Evolutionary conservation across 805 yeast species (phyloP).

Genomic region (Tetrapisispora fleetii): DNA sequence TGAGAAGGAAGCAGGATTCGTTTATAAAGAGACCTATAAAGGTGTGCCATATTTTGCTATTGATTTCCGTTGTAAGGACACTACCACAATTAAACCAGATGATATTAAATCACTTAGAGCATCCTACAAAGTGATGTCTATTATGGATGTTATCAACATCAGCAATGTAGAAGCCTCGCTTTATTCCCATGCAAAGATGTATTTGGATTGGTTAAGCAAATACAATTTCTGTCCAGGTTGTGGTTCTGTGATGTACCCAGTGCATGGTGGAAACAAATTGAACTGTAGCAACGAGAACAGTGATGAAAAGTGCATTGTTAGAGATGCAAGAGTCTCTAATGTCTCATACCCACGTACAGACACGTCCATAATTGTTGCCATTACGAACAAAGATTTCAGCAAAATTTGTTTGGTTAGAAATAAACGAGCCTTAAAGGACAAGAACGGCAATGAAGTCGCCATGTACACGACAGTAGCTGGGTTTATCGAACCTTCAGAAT

Average conservation of each 20-base stretch:
- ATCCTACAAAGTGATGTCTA: neutral
- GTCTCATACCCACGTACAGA: constrained; percentile 89
- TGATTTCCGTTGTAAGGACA: constrained; percentile 31
- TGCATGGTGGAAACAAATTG: constrained; percentile 60
- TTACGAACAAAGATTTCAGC: constrained; percentile 49
- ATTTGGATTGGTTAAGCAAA: constrained; percentile 71
- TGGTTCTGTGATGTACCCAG: constrained; percentile 52
- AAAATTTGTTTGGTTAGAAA: constrained; percentile 64
- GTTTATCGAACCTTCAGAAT: constrained; percentile 90
- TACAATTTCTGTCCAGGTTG: constrained; percentile 81
- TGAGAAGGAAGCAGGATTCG: neutral
- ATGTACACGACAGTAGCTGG: constrained; percentile 90
- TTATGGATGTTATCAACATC: constrained; percentile 11
- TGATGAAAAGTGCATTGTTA: constrained; percentile 27
- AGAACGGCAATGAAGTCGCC: constrained; percentile 32
- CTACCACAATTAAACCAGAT: constrained; percentile 2
- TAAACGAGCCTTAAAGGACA: constrained; percentile 33
- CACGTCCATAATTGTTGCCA: constrained; percentile 75
- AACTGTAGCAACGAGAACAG: constrained; percentile 32
- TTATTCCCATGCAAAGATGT: constrained; percentile 74
- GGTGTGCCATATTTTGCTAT: constrained; percentile 61
- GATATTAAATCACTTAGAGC: neutral
- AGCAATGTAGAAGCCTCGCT: constrained; percentile 46
- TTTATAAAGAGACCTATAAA: constrained; percentile 33
- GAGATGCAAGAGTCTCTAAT: constrained; percentile 48